Evolutionary conservation across 176 grass and related monocot genomes (phyloP).

Genomic region (Phyllostachys edulis): DNA sequence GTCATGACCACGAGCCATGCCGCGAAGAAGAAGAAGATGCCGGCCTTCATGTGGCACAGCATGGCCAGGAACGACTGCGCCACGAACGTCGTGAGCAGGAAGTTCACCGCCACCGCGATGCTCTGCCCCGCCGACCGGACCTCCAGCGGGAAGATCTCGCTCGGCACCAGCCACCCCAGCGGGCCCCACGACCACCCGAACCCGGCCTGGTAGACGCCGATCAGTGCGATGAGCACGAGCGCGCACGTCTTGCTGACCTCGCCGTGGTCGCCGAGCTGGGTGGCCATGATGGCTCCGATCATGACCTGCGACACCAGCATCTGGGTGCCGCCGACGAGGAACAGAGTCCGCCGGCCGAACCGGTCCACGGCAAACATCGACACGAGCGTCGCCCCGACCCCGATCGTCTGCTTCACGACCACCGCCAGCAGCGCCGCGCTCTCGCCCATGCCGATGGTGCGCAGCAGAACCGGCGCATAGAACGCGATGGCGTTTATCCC

Average conservation of each 20-base stretch:
- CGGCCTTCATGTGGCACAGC: conserved; percentile 28
- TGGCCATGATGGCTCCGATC: conserved; percentile 30
- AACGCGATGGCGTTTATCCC: conserved; percentile 54
- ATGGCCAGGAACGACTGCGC: conserved; percentile 31
- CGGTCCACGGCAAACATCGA: conserved; percentile 35
- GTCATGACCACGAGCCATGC: conserved; percentile 22
- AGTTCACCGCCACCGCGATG: conserved; percentile 34
- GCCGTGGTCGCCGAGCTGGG: conserved; percentile 30
- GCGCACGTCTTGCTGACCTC: conserved; percentile 13
- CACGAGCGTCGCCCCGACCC: not conserved
- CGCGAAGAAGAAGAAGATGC: conserved; percentile 21
- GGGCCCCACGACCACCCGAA: conserved; percentile 91
- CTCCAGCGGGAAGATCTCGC: conserved; percentile 97
- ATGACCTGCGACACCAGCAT: conserved; percentile 36
- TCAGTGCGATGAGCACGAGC: conserved; percentile 26
- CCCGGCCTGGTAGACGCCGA: conserved; percentile 36
- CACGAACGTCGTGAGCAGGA: not conserved
- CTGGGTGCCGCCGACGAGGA: not conserved
- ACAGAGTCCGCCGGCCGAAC: conserved; percentile 38
- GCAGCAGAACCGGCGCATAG: conserved; percentile 54
- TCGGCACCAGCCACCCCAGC: conserved; percentile 91
- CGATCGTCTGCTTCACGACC: not conserved
- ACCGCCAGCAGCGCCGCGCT: conserved; percentile 39
- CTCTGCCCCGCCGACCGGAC: conserved; percentile 94
- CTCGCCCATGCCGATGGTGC: conserved; percentile 39